Base-by-base conservation (phyloP, 1,284 basidiomycete genomes). In the Austroboletus niveus region DNA sequence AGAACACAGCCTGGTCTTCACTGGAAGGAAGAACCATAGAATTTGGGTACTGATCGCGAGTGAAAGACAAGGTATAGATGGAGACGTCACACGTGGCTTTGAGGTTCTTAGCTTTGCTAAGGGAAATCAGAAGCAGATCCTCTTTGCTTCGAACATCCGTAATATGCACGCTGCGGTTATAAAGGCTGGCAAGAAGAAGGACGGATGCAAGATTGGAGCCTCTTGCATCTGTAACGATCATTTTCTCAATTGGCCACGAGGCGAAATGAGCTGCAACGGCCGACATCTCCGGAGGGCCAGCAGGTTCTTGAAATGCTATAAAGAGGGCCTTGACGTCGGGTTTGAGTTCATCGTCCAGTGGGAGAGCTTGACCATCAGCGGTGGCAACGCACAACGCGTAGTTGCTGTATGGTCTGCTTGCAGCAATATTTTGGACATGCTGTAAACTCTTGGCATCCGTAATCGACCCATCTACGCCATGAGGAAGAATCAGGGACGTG, bases 81-180 rank as follows among this genome's bases (percentile, higher is more conserved):
- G 94, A 86, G 34, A 98, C 93, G 63, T 99, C 97, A 69, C 96
- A 98, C 3, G 95, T 98, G 53, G 98, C 96, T 65, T 92, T 89
- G 60, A 99, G 81, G 29, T 89, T 80, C 76, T 96, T 97, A 49
- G 89, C 87, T 75, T 99, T 99, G 79, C 92, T 94, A 47, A 99
- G 79, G 7, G 89, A 87, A 67, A 99, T 98, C 53, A 99, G 75
- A 38, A 89, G 76, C 50, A 99, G 79, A 69, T 99, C 97, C 55
- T 95, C 94, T 61, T 84, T 80, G 56, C 80, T 88, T 58, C 87
- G 85, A 35, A 99, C 92, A 62, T 96, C 91, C n/a, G 93, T 94
- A 57, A 99, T 84, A 71, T 99, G 96, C 31, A 99, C 84, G 62
- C 83, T 87, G 56, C 95, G 87, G 66, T 80, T 87, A 71, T 99